Evolutionary conservation across 306 rosid species (phyloP).

Genomic region (Ochetophila trinervis): DNA sequence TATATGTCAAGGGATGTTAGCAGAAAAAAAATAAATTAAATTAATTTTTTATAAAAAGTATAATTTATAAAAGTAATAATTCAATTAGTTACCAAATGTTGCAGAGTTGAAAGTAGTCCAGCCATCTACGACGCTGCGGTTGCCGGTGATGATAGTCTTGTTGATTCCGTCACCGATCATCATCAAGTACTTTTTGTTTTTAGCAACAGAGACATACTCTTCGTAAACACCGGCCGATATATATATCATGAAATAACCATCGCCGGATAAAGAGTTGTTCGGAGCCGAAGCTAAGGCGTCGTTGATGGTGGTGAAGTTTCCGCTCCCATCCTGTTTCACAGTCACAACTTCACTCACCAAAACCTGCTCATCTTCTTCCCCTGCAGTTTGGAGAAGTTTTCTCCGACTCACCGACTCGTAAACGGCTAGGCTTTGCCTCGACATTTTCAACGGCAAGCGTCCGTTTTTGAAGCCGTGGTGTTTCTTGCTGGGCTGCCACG

Average conservation of each 20-base stretch:
- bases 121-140: constrained; percentile 72
- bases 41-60: no score
- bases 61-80: background rate
- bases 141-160: constrained; percentile 72
- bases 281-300: constrained; percentile 85
- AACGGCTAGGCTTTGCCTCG: constrained; percentile 40
- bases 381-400: constrained; percentile 37
- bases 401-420: constrained; percentile 65
- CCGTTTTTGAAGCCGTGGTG: constrained; percentile 55
- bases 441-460: constrained; percentile 69
- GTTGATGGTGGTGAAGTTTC: constrained; percentile 67
- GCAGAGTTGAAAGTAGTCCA: constrained; percentile 92
- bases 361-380: constrained; percentile 28
- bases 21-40: no score
- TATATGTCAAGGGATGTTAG: no score
- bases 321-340: constrained; percentile 73
- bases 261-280: constrained; percentile 45
- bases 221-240: constrained; percentile 79
- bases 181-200: constrained; percentile 68
- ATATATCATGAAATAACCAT: constrained; percentile 73
- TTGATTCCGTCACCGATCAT: constrained; percentile 85
- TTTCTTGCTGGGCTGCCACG: constrained; percentile 28
- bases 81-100: constrained; percentile 55
- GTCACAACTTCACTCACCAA: constrained; percentile 55
- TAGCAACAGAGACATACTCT: constrained; percentile 59